Conservation (phyloP, 2,329 filamentous ascomycete genomes). For the Leptographium wingfieldii region DNA sequence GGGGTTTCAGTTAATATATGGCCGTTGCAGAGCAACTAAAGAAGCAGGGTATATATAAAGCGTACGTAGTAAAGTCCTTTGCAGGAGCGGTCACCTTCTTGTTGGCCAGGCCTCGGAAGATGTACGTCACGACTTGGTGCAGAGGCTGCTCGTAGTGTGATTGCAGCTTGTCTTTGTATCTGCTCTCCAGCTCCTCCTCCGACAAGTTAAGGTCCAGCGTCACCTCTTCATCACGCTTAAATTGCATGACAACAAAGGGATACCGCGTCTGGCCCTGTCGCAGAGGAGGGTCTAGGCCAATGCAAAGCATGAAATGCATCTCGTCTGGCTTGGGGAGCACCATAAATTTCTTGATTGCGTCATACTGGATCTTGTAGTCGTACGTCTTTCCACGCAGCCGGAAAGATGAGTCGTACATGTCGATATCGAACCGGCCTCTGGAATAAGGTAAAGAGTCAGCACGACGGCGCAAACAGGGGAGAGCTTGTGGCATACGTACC, state of each 20-base stretch:
- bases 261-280: constrained; percentile 96
- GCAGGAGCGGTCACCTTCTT: constrained; percentile 93
- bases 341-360: constrained; percentile 98
- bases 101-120: constrained; percentile 86
- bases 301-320: constrained; percentile 84
- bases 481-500: constrained; percentile 32
- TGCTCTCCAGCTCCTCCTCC: constrained; percentile 67
- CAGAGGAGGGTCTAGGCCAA: constrained; percentile 87
- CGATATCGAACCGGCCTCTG: constrained; percentile 98
- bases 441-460: constrained; percentile 9
- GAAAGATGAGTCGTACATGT: constrained; percentile 98
- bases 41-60: constrained; percentile 7
- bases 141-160: constrained; percentile 88
- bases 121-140: constrained; percentile 84
- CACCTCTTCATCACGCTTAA: constrained; percentile 95
- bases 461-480: not conserved
- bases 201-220: constrained; percentile 94
- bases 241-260: constrained; percentile 97
- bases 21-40: not conserved
- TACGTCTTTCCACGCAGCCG: constrained; percentile 96
- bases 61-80: constrained; percentile 76
- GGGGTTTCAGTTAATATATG: not conserved
- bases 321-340: constrained; percentile 97
- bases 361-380: constrained; percentile 99
- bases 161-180: constrained; percentile 83